Evolutionary conservation across 441 rosid genomes (phyloP), one percentile per base, ranked within the genome.

Genomic region (Erodium trifolium): DNA sequence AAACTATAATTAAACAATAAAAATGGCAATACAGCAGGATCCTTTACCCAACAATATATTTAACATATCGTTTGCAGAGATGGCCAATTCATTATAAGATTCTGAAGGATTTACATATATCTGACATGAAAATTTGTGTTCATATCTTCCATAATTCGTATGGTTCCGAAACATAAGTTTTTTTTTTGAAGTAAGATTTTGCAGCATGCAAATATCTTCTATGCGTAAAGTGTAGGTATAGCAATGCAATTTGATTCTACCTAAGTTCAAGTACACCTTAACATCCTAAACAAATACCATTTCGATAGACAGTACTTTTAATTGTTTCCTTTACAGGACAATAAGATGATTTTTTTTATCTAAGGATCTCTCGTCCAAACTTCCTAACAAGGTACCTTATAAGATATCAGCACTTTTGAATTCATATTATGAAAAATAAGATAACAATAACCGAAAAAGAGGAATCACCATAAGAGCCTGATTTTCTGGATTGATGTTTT

Each of bases 381-480:
- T 43, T 43, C 49, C 49, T 43, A 43, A 8, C 12, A 43, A 43
- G 0, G 49, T 43, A 10, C 49, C 49, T 8, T 43, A 43, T 43
- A 43, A 43, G 3, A 43, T 2, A 43, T 10, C 49, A 43, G 9
- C 49, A 1, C 49, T 8, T 43, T 43, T 43, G 49, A 43, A 43
- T 43, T 43, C 49, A 43, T 43, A 11, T 43, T 43, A 43, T 43
- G 49, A 43, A 43, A 13, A 43, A 5, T 51, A 51, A 51, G 18
- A 1, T n/a, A 51, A 49, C 57, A 49, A 51, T n/a, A 51, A 51
- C 59, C 14, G 18, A 51, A 51, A 51, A 17, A 51, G 59, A n/a
- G 18, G 59, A 51, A 51, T 63, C 35, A 88, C 90, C 84, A 75
- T 82, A 35, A 88, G 86, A 60, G 90, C 84, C 83, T 86, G 90